Conservation (phyloP, 306 rosid species). For the Begonia peltatifolia region DNA sequence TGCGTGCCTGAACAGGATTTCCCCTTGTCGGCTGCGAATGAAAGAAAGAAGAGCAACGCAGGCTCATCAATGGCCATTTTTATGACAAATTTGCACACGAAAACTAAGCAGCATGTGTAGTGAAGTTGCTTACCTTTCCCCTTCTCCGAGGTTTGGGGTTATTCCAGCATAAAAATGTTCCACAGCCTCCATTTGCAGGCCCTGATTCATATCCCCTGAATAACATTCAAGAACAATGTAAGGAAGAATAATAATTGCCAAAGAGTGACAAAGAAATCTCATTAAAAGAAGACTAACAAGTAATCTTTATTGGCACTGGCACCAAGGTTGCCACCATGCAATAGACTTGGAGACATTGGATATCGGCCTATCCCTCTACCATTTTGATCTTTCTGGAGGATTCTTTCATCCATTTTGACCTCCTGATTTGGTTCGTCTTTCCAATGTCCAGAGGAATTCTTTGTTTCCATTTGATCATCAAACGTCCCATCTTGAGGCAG, state of each 20-base stretch:
- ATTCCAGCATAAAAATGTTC: slow-evolving; percentile 69
- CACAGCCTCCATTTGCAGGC: slow-evolving; percentile 54
- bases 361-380: slow-evolving; percentile 40
- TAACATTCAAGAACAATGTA: background rate
- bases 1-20: slow-evolving; percentile 37
- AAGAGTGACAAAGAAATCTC: background rate
- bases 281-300: slow-evolving; percentile 48
- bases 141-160: slow-evolving; percentile 35
- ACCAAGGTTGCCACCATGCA: slow-evolving; percentile 58
- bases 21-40: slow-evolving; percentile 35
- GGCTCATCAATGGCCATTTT: background rate
- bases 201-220: slow-evolving; percentile 79
- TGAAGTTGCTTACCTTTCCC: slow-evolving; percentile 34
- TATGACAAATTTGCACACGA: background rate
- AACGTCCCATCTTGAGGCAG: slow-evolving; percentile 67
- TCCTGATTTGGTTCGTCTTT: slow-evolving; percentile 50
- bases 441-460: slow-evolving; percentile 58
- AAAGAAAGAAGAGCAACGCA: background rate
- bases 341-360: slow-evolving; percentile 86
- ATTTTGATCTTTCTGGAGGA: slow-evolving; percentile 46
- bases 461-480: slow-evolving; percentile 45
- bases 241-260: background rate
- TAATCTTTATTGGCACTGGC: slow-evolving; percentile 54
- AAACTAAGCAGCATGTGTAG: background rate
- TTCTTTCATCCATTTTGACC: slow-evolving; percentile 42